Evolutionary conservation across 176 grass and related monocot genomes (phyloP), one percentile per base, ranked within the genome.

Genomic region (Luzula sylvatica): DNA sequence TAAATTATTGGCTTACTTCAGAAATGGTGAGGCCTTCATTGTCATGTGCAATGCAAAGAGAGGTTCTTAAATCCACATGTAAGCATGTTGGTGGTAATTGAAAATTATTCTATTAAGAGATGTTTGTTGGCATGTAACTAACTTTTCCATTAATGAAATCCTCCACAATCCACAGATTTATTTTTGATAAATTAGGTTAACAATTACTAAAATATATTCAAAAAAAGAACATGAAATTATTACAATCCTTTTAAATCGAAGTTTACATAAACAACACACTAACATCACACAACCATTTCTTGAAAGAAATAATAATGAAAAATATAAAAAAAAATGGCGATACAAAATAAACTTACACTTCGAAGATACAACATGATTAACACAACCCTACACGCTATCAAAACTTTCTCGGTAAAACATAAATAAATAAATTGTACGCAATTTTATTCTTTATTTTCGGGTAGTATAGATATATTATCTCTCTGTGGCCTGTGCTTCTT

Each of bases 401-500:
- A 35, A 35, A 35, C 9, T 35, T 35, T 9, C 0, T 9, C 9
- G 30, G n/a, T n/a, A n/a, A n/a, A n/a, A n/a, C n/a, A n/a, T n/a
- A n/a, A n/a, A n/a, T n/a, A 35, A 35, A 35, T 35, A 35, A 35
- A 35, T 35, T 35, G 30, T 35, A 35, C 9, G 5, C 30, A 2
- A 35, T 7, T 9, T 35, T 9, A 35, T 66, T 18, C 64, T 46
- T 72, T 67, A 65, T 82, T 76, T 3, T 85, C 48, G 1, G 76
- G 77, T 48, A 86, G 13, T 19, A 20, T 65, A 50, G 67, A 79
- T 55, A 96, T 80, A 46, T 69, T 77, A 20, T 89, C 75, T 67
- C 92, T 82, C 19, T 64, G 38, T 41, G 80, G 80, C 52, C 74
- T 69, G 72, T 87, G 92, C 43, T 86, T 98, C 65, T 82, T 98